Percentiles rank a stretch among this genome's conserved stretches.
Conservation (phyloP, 495 filamentous ascomycete species). For the Podospora pseudoanserina region DNA sequence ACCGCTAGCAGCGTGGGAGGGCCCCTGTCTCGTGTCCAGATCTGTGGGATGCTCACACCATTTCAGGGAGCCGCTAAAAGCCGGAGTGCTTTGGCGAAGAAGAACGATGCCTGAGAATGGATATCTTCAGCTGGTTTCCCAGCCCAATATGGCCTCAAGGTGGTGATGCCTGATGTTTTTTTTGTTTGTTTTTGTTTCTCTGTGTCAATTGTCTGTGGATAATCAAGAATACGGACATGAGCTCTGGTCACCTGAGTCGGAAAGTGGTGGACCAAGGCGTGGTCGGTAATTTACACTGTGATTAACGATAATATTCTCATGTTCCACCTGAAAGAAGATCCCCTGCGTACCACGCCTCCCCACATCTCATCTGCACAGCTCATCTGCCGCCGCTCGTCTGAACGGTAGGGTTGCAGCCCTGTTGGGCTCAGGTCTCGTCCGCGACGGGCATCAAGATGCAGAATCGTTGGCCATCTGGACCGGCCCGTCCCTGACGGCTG, state of each 20-base stretch:
- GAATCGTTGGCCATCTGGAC: neutral
- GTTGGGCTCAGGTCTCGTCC: neutral
- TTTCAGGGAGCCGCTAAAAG: slow-evolving; percentile 2
- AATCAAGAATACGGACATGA: neutral
- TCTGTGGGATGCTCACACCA: neutral
- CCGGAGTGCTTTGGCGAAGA: neutral
- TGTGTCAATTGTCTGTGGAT: neutral
- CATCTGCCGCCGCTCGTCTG: neutral
- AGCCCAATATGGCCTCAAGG: neutral
- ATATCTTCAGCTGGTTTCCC: neutral
- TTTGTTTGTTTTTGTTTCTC: neutral
- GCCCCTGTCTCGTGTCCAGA: neutral
- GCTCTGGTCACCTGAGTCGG: neutral
- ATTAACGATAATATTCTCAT: neutral
- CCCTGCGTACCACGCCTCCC: neutral
- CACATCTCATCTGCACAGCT: slow-evolving; percentile 1
- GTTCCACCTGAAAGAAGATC: neutral
- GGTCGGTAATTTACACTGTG: neutral
- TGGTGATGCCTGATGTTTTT: neutral
- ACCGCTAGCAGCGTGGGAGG: neutral
- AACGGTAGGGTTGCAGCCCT: neutral
- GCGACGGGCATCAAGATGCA: neutral
- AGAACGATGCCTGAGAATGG: neutral
- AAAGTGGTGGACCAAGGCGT: neutral
- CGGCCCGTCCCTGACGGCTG: slow-evolving; percentile 3